Base-by-base conservation (phyloP, 805 yeast genomes). In the Isabelozyma heimii region DNA sequence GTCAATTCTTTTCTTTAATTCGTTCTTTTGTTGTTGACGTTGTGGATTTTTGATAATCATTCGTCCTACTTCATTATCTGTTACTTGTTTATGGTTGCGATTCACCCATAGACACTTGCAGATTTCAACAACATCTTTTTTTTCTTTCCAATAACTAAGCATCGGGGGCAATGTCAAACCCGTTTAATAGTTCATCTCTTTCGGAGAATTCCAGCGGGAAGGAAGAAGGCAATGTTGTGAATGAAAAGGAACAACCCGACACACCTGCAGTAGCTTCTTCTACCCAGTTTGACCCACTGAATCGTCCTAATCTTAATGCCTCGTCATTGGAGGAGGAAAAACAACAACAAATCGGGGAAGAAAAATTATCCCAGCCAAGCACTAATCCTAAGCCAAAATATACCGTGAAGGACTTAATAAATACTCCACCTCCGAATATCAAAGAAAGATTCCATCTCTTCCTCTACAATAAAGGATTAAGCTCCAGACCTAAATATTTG, bases 401-500 rank as follows among this genome's bases (percentile, higher is more conserved):
- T 38, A 45, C 55, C n/a, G 47, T 53, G 4, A 46, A 50, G 20
- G 63, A 57, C 40, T 50, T 58, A 24, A 15, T 52, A 9, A 43
- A 45, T 8, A 50, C 63, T 8, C 43, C 47, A 14, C 59, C 70
- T 3, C 69, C 67, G 1, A 55, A 55, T 44, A 57, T 61, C 42
- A 58, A 53, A 41, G 59, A 52, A 43, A 50, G 52, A 40, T 30
- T 60, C 7, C 58, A 61, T 14, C 27, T 50, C 28, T 59, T 46
- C 37, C 55, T 63, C 13, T 66, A 59, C 45, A 47, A 52, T 8
- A 50, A 55, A 28, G 69, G 67, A 2, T 37, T 56, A 49, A 66
- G 62, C 6, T 53, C 52, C 17, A 57, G 71, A 50, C 79, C 79
- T 2, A 33, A 61, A 28, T 62, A 73, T 47, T 47, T 70, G 54